These are phyloP conservation scores for Ophioceras dolichostomum DNA, from an alignment of 2,329 filamentous ascomycete species.

Conservation along the genomic window DNA sequence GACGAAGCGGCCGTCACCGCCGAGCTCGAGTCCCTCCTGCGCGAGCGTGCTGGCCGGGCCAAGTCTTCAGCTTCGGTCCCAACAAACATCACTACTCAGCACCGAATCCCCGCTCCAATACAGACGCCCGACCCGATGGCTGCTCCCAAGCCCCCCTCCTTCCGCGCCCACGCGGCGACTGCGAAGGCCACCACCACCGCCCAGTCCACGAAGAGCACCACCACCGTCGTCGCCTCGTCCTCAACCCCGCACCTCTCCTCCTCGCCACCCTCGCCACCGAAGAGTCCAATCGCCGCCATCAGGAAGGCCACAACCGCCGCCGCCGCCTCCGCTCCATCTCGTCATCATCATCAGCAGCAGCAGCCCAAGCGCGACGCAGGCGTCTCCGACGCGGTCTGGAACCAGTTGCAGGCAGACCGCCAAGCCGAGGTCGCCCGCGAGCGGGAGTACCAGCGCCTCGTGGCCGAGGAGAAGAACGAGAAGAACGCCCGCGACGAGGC, in stretches of 20 bases:
- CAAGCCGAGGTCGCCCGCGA: conserved; percentile 23
- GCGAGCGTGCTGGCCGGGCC: conserved; percentile 1
- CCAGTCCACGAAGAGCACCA: not conserved
- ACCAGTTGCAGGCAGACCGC: conserved; percentile 41
- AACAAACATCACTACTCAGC: no score
- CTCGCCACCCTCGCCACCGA: no score
- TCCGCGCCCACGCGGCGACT: not conserved
- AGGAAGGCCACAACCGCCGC: not conserved
- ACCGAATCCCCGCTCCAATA: not conserved
- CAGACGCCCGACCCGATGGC: not conserved
- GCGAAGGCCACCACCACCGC: not conserved
- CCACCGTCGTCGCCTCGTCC: not conserved
- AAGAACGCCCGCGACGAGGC: conserved; percentile 13
- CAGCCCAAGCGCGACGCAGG: conserved; percentile 34
- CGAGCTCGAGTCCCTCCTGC: not conserved
- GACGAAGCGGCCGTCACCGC: not conserved
- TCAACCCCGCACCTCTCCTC: no score
- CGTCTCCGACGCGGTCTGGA: conserved; percentile 49
- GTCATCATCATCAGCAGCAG: no score
- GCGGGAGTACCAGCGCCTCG: conserved; percentile 18
- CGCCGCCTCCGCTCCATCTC: not conserved
- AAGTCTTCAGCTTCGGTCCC: no score
- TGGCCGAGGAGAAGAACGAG: conserved; percentile 16
- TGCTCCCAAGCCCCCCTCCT: not conserved
- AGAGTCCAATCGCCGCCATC: no score